Base-by-base conservation (phyloP, 1,139 yeast species). In the Lipomyces yarrowii region DNA sequence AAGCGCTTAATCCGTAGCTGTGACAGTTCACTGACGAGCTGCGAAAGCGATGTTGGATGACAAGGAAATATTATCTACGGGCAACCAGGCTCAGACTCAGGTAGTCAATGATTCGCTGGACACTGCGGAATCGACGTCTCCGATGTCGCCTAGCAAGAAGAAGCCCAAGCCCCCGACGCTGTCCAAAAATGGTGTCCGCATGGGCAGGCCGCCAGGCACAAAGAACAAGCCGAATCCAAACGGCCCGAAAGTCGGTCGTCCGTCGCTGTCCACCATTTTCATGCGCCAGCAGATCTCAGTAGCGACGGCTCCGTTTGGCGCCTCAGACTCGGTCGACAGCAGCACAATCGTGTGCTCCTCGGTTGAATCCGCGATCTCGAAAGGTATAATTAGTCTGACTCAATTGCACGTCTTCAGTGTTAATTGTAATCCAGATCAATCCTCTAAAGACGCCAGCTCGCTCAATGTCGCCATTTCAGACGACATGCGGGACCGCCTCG, bases 181-280 rank as follows among this genome's bases (percentile, higher is more conserved):
- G 55, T 61, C 67, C 32, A 64, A 64, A 46, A 64, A 64, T 32
- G 67, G 67, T 56, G 64, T 64, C 23, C 56, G 67, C 30, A 62
- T 64, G 64, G 67, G 67, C 56, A 23, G 67, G 10, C 67, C 67
- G 39, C 67, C 67, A 8, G 67, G 67, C 37, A 61, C 67, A 15
- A 64, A 64, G 56, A 64, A 64, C 58, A 61, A 62, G 61, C 64
- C 63, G 5, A 64, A 62, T 48, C 67, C 67, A 7, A 59, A 62
- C 58, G 67, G 67, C 6, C 67, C 67, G 32, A 64, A 62, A 51
- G 67, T 64, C 52, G 67, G 67, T 30, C 55, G 67, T 23, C 67
- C 67, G 59, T 60, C 67, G 48, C 58, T 64, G 32, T 58, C 46
- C 53, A 57, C 59, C 32, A 64, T 64, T 48, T 64, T 64, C 61